Base-by-base conservation (phyloP, 169 alveolate genomes). In the Theileria luwenshuni region DNA sequence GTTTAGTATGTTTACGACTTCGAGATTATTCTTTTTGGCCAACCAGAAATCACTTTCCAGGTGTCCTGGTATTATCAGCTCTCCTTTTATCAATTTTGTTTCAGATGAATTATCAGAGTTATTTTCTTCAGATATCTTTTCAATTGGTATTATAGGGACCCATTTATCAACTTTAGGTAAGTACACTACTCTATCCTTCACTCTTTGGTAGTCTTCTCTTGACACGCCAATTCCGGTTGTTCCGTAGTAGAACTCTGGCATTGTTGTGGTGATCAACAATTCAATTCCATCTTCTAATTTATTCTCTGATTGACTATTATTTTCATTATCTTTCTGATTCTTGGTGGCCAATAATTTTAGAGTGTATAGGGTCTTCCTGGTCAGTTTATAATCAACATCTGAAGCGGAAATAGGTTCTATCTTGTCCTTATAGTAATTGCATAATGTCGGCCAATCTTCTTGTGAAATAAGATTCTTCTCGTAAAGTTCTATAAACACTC, bases 221-320 rank as follows among this genome's bases (percentile, higher is more conserved):
- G 70, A 38, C 62, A 77, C 86, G 12, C 62, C 83, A 1, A 77
- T 49, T 27, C 77, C 81, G 2, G 76, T 72, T 5, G 80, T 33
- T 8, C 77, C 86, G 27, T 52, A 60, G 3, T 64, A 42, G 28
- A 65, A 43, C 15, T 47, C 79, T 15, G 77, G 85, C 10, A n/a
- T 17, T 2, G 64, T 54, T 2, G 79, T 67, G 12, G 19, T 69
- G 5, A 27, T 61, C 2, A 67, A 21, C 28, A 12, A 2, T 0
- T 30, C 76, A 13, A n/a, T 52, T 2, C 17, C 17, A 28, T 59
- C 68, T 5, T 32, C 48, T 21, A 23, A 19, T 30, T 21, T 32
- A 59, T 3, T 32, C 27, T 61, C 43, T 12, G 21, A 25, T 27
- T 41, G 32, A 23, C 10, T 51, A 7, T 51, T 6, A 5, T 10